Percentiles rank a stretch among this genome's conserved stretches.
These are phyloP conservation scores for Beauveria varroae DNA, from an alignment of 2,329 filamentous ascomycete genomes.

Conservation along the genomic window DNA sequence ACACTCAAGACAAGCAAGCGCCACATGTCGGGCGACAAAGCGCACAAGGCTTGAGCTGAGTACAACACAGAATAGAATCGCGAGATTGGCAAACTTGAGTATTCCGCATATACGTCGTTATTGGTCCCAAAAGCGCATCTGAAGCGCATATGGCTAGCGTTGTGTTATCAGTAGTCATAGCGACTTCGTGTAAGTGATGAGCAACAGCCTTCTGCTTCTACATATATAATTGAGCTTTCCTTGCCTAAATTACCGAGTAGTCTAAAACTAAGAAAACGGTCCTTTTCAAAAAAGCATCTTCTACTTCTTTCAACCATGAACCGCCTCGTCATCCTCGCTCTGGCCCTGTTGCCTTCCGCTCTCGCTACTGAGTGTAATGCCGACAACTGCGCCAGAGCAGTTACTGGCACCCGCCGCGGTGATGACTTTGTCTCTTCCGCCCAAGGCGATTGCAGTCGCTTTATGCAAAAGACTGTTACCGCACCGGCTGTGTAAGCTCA, in stretches of 20 bases:
- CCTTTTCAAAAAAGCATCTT: not conserved
- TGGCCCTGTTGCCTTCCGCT: not conserved
- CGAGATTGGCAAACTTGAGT: not conserved
- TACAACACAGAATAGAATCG: not conserved
- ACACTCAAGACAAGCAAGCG: not conserved
- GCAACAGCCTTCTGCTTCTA: not conserved
- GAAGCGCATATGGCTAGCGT: not conserved
- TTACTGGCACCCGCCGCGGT: slow-evolving; percentile 4
- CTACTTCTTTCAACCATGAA: not conserved
- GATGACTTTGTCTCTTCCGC: not conserved
- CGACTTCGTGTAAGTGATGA: not conserved
- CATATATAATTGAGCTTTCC: not conserved
- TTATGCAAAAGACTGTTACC: not conserved
- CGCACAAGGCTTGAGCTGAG: slow-evolving; percentile 6
- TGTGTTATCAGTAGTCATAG: not conserved
- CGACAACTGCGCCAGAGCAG: slow-evolving; percentile 7
- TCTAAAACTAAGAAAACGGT: no score
- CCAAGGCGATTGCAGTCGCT: not conserved
- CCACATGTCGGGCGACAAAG: slow-evolving; percentile 1
- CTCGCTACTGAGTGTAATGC: not conserved
- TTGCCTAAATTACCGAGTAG: not conserved
- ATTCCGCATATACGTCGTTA: not conserved
- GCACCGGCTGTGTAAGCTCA: not conserved
- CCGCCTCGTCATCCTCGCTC: not conserved
- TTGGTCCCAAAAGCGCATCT: not conserved